phyloP scores from a whole-genome alignment of 345 rosid genomes.

The Noccaea bulbosa region DNA sequence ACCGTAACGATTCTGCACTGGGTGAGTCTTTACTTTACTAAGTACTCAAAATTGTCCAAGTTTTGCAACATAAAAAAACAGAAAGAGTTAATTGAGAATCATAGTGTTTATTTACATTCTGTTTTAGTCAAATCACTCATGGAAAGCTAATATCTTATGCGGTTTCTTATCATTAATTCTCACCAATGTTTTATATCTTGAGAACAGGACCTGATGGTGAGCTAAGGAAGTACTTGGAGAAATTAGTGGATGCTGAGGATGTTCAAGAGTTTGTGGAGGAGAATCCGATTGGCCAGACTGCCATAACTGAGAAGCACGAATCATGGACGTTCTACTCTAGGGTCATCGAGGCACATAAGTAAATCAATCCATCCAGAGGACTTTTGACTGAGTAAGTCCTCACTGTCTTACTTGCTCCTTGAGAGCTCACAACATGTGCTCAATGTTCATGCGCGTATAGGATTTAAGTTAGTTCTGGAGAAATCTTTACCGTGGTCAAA shows the following conservation, averaged over 20 bases:
- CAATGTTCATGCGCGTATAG: slow-evolving; percentile 1
- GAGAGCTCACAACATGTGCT: slow-evolving; percentile 7
- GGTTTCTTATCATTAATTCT: background rate
- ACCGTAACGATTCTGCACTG: slow-evolving; percentile 58
- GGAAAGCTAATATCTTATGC: background rate
- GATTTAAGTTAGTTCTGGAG: background rate
- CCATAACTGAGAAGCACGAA: slow-evolving; percentile 59
- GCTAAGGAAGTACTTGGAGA: slow-evolving; percentile 69
- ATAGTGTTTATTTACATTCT: background rate
- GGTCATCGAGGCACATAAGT: slow-evolving; percentile 37
- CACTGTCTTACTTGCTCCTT: background rate
- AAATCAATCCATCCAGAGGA: background rate
- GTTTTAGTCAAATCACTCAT: slow-evolving; percentile 1
- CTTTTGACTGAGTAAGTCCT: slow-evolving; percentile 3
- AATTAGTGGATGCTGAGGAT: slow-evolving; percentile 56
- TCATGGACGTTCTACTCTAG: slow-evolving; percentile 63
- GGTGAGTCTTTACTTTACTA: slow-evolving; percentile 54
- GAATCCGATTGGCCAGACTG: slow-evolving; percentile 80
- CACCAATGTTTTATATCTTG: slow-evolving; percentile 21
- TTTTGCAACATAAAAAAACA: slow-evolving; percentile 7
- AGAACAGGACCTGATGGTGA: slow-evolving; percentile 76
- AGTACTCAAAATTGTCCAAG: background rate
- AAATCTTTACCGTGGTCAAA: background rate
- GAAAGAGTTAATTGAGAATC: slow-evolving; percentile 15
- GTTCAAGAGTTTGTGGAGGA: slow-evolving; percentile 64